phyloP scores from a whole-genome alignment of 2,329 filamentous ascomycete species.

The Ustulina deusta region DNA sequence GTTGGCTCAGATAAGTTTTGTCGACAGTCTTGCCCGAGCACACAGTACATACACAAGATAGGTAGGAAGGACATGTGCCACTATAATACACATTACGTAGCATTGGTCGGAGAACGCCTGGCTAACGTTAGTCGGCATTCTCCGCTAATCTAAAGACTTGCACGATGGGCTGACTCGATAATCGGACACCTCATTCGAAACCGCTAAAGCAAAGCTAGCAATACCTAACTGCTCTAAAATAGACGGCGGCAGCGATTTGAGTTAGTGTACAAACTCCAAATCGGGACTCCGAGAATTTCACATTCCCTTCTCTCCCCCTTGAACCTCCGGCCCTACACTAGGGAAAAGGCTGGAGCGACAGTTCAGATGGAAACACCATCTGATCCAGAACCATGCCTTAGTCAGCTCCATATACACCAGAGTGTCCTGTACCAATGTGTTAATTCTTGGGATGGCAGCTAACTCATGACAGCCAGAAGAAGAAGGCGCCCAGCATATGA shows the following conservation, averaged over 20 bases:
- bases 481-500: background rate
- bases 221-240: background rate
- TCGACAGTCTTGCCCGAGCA: too few species aligned
- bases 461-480: background rate
- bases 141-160: background rate
- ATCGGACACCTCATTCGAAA: background rate
- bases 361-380: too few species aligned
- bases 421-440: background rate
- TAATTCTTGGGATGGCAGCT: background rate
- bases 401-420: too few species aligned
- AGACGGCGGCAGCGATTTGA: background rate
- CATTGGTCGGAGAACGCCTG: too few species aligned
- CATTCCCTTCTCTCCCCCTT: background rate
- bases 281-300: constrained; percentile 14
- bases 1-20: background rate
- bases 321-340: background rate
- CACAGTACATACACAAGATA: too few species aligned
- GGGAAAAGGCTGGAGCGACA: too few species aligned
- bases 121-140: background rate
- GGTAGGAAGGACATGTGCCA: too few species aligned
- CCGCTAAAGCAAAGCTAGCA: background rate
- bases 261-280: background rate
- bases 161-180: background rate
- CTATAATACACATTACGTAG: too few species aligned
- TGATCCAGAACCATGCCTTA: background rate